Evolutionary conservation across 1,284 basidiomycete genomes (phyloP).

Genomic region (Lignosus rhinocerotis): DNA sequence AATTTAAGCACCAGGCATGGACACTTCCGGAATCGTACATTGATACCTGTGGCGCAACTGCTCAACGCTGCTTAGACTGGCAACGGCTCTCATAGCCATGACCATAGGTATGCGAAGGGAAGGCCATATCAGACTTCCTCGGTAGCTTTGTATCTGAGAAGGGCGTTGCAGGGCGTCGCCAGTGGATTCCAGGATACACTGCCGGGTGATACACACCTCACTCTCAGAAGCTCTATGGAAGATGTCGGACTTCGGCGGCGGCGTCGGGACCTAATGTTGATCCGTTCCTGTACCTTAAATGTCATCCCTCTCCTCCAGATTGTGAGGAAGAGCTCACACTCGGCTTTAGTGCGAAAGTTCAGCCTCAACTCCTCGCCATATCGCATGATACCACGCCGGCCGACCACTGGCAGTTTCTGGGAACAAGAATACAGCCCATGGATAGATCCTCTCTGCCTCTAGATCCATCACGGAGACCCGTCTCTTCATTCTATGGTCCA

Average conservation of each 20-base stretch:
- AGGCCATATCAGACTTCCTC: too few relatives aligned
- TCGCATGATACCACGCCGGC: conserved; percentile 6
- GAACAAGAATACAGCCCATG: conserved; percentile 12
- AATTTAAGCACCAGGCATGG: background rate
- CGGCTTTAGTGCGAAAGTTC: background rate
- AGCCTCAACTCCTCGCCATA: conserved; percentile 1
- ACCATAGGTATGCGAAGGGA: too few relatives aligned
- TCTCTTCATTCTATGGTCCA: conserved; percentile 10
- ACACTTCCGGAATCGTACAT: background rate
- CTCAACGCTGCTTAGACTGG: background rate
- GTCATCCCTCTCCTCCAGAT: too few relatives aligned
- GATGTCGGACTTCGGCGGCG: background rate
- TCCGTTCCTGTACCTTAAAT: background rate
- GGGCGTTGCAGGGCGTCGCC: background rate
- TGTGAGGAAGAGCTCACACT: background rate
- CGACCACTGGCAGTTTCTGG: conserved; percentile 7
- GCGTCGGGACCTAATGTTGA: background rate
- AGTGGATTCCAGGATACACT: background rate
- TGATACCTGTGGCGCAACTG: background rate
- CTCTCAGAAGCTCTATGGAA: background rate
- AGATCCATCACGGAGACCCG: conserved; percentile 10
- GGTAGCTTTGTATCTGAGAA: background rate
- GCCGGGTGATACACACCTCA: too few relatives aligned
- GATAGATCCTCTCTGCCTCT: conserved; percentile 7
- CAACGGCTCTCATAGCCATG: too few relatives aligned